A percentile compares a stretch with the other conserved stretches of the same genome.
Conservation (phyloP, 139 green algal genomes). For the Closterium sp. region DNA sequence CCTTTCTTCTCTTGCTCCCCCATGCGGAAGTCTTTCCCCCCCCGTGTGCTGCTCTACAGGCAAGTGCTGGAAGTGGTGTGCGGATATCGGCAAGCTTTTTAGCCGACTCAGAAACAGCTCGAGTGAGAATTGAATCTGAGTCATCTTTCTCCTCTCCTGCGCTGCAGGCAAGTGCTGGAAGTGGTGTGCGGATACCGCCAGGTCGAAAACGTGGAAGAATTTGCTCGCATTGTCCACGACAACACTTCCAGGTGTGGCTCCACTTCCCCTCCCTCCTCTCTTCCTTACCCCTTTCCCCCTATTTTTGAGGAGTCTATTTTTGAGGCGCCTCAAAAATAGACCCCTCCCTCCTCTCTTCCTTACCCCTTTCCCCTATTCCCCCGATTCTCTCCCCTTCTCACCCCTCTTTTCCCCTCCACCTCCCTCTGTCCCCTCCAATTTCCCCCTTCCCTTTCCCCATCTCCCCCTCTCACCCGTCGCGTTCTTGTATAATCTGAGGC, state of each 20-base stretch:
- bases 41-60: no score
- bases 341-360: not conserved
- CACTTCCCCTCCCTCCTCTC: not conserved
- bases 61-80: no score
- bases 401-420: no score
- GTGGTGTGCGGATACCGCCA: slow-evolving; percentile 13
- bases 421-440: not conserved
- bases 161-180: slow-evolving; percentile 43
- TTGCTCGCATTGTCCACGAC: slow-evolving; percentile 17
- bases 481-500: no score
- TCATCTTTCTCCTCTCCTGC: not conserved
- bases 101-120: no score
- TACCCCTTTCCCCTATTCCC: not conserved
- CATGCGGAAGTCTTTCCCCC: no score
- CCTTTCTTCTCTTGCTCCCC: not conserved
- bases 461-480: no score
- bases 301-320: no score
- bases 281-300: not conserved
- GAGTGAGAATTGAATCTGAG: no score
- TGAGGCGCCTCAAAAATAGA: no score
- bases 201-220: not conserved
- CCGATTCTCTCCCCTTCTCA: not conserved
- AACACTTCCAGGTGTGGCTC: slow-evolving; percentile 42
- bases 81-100: no score
- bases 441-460: no score